Conservation (phyloP, 176 grass and related monocot genomes). For the barley (Hordeum vulgare) region DNA sequence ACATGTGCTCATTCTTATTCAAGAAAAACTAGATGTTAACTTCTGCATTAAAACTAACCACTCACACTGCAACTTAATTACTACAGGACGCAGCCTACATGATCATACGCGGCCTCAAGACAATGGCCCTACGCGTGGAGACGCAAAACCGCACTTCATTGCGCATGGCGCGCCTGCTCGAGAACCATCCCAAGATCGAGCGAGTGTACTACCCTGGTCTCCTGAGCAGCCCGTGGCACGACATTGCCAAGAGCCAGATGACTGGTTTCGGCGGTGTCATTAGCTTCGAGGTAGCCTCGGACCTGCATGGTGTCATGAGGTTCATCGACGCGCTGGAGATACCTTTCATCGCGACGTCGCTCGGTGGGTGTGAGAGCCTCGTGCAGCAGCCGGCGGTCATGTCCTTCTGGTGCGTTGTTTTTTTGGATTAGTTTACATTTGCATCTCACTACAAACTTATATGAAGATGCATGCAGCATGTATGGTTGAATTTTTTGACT, state of each 20-base stretch:
- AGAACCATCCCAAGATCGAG: no score
- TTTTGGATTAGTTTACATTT: background rate
- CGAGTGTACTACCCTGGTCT: no score
- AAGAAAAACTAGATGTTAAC: background rate
- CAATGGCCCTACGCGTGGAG: no score
- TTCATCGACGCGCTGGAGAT: constrained; percentile 50
- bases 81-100: constrained; percentile 47
- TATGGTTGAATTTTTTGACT: background rate
- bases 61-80: background rate
- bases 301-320: constrained; percentile 26
- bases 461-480: background rate
- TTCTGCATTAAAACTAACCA: background rate
- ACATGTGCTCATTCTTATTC: background rate
- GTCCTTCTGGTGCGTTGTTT: constrained; percentile 33
- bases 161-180: no score
- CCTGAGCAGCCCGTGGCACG: no score
- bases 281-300: constrained; percentile 44
- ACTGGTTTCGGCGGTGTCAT: constrained; percentile 37
- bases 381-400: constrained; percentile 60
- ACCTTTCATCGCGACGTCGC: constrained; percentile 47
- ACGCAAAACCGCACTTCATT: no score
- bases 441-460: no score
- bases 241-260: no score
- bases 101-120: constrained; percentile 53
- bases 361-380: constrained; percentile 54